phyloP scores from a whole-genome alignment of 805 yeast species.

The Ogataea populi-albae region DNA sequence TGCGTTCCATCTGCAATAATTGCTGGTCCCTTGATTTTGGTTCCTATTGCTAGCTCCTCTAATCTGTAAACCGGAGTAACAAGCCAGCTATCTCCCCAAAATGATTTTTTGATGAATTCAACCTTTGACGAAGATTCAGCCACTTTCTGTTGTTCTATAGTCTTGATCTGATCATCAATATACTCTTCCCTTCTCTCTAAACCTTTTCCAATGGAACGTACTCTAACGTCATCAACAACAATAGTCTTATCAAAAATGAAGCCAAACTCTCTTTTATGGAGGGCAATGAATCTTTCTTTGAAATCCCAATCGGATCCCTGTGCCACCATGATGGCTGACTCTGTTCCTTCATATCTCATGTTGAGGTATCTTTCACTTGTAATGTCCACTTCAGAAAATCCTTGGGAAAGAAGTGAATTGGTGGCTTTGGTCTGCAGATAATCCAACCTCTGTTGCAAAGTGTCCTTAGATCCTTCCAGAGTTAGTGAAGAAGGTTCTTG shows the following conservation, averaged over 20 bases:
- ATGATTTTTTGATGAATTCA: conserved; percentile 30
- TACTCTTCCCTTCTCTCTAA: conserved; percentile 26
- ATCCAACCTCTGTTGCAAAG: conserved; percentile 44
- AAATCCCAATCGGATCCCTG: conserved; percentile 30
- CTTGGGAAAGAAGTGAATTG: conserved; percentile 45
- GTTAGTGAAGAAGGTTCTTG: conserved; percentile 63
- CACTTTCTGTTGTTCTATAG: conserved; percentile 53
- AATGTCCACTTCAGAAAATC: conserved; percentile 32
- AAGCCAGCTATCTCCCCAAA: conserved; percentile 7
- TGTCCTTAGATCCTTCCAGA: conserved; percentile 30
- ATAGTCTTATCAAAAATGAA: conserved; percentile 50
- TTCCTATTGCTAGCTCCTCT: conserved; percentile 50
- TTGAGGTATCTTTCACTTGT: conserved; percentile 39
- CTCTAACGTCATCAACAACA: conserved; percentile 70
- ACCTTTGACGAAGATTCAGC: conserved; percentile 29
- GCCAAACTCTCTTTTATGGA: conserved; percentile 71
- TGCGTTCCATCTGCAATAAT: conserved; percentile 36
- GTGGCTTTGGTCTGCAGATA: conserved; percentile 42
- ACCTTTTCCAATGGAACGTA: conserved; percentile 65
- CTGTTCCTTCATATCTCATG: conserved; percentile 81
- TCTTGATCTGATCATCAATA: conserved; percentile 25
- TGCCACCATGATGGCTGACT: conserved; percentile 72
- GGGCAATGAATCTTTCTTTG: conserved; percentile 42
- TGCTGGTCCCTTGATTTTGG: conserved; percentile 47
- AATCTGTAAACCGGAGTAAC: conserved; percentile 54